Evolutionary conservation across 179 eudicot species (phyloP).

Genomic region (Heliamphora ciliata): DNA sequence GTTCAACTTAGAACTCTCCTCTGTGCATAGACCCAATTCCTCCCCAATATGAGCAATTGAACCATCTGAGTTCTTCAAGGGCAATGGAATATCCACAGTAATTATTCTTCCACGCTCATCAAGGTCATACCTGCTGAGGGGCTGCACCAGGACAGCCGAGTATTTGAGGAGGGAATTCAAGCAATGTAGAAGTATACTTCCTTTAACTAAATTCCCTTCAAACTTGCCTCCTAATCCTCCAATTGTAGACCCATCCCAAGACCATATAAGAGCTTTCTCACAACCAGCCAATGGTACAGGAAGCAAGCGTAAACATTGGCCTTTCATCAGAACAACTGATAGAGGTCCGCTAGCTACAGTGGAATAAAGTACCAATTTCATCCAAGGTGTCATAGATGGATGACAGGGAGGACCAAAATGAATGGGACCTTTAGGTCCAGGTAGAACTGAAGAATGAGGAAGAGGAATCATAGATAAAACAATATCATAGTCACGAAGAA

Average conservation of each 20-base stretch:
- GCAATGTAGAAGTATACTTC: conserved; percentile 79
- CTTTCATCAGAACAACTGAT: conserved; percentile 92
- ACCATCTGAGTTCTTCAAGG: conserved; percentile 87
- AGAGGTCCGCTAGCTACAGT: conserved; percentile 76
- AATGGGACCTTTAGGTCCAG: conserved; percentile 85
- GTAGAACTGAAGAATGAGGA: conserved; percentile 82
- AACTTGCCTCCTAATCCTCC: conserved; percentile 92
- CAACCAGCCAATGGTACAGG: conserved; percentile 97
- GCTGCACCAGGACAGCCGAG: conserved; percentile 92
- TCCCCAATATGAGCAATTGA: conserved; percentile 60
- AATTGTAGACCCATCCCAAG: conserved; percentile 93
- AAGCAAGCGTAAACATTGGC: conserved; percentile 81
- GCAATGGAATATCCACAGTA: conserved; percentile 78
- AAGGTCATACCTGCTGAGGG: conserved; percentile 75
- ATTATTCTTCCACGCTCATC: conserved; percentile 53
- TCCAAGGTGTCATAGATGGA: conserved; percentile 98
- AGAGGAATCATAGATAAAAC: conserved; percentile 94
- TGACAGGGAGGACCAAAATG: conserved; percentile 96
- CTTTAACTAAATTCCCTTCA: conserved; percentile 86
- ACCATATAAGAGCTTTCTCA: conserved; percentile 92
- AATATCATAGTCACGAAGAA: conserved; percentile 82
- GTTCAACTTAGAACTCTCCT: conserved; percentile 51
- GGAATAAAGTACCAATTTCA: conserved; percentile 84
- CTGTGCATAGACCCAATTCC: conserved; percentile 58
- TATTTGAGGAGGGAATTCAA: conserved; percentile 79